Conservation (phyloP, 2,329 filamentous ascomycete genomes). For the Lojkania enalia region DNA sequence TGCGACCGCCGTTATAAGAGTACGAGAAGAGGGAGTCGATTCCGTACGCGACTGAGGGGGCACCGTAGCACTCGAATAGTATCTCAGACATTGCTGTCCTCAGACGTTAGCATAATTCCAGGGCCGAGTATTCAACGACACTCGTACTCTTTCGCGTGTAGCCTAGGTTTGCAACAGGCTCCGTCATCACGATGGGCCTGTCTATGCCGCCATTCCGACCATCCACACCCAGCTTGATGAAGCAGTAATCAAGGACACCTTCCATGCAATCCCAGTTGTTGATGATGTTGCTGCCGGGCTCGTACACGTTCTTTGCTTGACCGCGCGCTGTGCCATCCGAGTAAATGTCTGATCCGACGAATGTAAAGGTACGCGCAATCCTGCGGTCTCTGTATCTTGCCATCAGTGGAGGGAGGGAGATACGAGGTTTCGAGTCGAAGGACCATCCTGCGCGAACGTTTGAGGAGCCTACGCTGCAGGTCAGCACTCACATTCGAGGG, state of each 20-base stretch:
- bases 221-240: constrained; percentile 89
- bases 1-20: constrained; percentile 83
- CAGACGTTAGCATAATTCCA: not conserved
- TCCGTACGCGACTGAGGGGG: constrained; percentile 87
- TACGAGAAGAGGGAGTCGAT: constrained; percentile 98
- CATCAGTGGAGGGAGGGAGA: constrained; percentile 86
- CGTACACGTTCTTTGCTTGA: constrained; percentile 88
- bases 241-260: constrained; percentile 89
- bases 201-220: constrained; percentile 74
- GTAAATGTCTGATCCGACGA: constrained; percentile 90
- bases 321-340: constrained; percentile 90
- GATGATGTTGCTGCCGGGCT: constrained; percentile 85
- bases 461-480: constrained; percentile 69
- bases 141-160: constrained; percentile 81
- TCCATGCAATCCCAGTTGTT: constrained; percentile 99
- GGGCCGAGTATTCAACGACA: not conserved
- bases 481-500: constrained; percentile 16
- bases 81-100: constrained; percentile 89
- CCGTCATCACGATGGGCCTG: constrained; percentile 90
- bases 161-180: constrained; percentile 85
- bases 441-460: constrained; percentile 93
- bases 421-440: constrained; percentile 79
- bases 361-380: constrained; percentile 85
- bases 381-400: constrained; percentile 95
- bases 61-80: constrained; percentile 92